Evolutionary conservation across 1,284 basidiomycete species (phyloP).

Genomic region (Trichosporon coremiiforme): DNA sequence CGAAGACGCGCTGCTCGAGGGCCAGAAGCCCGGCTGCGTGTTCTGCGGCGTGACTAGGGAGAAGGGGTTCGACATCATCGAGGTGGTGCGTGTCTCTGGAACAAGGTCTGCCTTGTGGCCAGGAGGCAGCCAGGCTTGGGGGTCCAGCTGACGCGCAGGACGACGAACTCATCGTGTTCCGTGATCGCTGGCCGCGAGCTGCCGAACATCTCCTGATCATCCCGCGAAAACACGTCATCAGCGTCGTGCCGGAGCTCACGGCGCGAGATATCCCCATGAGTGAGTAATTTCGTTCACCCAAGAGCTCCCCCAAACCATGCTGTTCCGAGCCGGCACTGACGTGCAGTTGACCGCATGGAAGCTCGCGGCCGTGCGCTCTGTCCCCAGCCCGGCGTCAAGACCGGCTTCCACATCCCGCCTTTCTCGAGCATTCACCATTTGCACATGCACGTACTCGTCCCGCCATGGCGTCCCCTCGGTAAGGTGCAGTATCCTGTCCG

Average conservation of each 20-base stretch:
- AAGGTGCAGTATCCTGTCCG: slow-evolving; percentile 65
- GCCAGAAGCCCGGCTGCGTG: slow-evolving; percentile 49
- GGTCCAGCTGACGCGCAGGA: slow-evolving; percentile 60
- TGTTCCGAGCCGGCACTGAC: no score
- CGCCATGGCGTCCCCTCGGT: slow-evolving; percentile 64
- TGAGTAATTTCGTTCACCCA: no score
- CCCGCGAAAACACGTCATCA: slow-evolving; percentile 65
- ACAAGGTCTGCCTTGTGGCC: no score
- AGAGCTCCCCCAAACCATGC: no score
- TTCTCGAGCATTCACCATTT: slow-evolving; percentile 77
- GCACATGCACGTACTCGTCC: slow-evolving; percentile 73
- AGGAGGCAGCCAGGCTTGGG: no score
- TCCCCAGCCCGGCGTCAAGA: slow-evolving; percentile 55
- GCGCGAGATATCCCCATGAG: slow-evolving; percentile 60
- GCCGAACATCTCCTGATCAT: slow-evolving; percentile 67
- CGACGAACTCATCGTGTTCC: slow-evolving; percentile 65
- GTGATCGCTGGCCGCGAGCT: slow-evolving; percentile 65
- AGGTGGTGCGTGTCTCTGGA: slow-evolving; percentile 64
- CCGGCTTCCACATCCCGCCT: slow-evolving; percentile 81
- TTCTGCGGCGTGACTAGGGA: slow-evolving; percentile 65
- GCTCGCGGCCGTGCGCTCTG: slow-evolving; percentile 61
- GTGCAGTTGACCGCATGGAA: slow-evolving; percentile 69
- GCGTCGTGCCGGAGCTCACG: slow-evolving; percentile 61
- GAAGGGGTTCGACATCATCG: slow-evolving; percentile 65
- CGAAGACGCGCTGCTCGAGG: slow-evolving; percentile 2